phyloP scores from a whole-genome alignment of 2,329 filamentous ascomycete genomes.

The Aureobasidium sp. region DNA sequence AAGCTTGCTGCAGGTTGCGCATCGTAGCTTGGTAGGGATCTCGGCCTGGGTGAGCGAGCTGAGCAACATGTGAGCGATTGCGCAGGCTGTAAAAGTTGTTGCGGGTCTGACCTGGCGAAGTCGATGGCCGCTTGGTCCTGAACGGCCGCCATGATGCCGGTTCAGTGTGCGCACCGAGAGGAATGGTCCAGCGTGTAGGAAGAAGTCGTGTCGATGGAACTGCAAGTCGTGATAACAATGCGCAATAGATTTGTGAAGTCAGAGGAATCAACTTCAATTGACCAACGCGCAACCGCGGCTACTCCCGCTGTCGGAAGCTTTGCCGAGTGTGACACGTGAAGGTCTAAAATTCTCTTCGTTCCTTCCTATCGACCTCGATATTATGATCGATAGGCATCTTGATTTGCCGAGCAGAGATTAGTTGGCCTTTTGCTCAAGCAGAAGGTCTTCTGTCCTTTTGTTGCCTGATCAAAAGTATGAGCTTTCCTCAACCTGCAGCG shows the following conservation, averaged over 20 bases:
- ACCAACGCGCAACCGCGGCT: constrained; percentile 1
- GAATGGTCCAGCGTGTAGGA: not conserved
- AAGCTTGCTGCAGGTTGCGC: constrained; percentile 85
- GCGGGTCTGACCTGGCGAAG: constrained; percentile 23
- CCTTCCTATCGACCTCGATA: not conserved
- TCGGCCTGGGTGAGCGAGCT: constrained; percentile 75
- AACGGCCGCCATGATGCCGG: constrained; percentile 15
- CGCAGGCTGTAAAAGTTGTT: not conserved
- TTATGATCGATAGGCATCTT: not conserved
- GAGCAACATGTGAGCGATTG: constrained; percentile 18
- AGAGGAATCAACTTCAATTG: not conserved
- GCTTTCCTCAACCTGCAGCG: not conserved
- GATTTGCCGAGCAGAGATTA: not conserved
- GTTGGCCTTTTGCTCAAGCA: not conserved
- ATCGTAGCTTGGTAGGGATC: constrained; percentile 93
- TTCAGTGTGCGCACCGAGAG: not conserved
- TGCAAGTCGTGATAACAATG: not conserved
- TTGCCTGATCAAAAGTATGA: not conserved
- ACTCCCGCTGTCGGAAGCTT: not conserved
- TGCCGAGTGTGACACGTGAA: constrained; percentile 1
- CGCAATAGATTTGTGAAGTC: not conserved
- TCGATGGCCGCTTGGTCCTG: constrained; percentile 21
- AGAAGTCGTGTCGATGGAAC: not conserved
- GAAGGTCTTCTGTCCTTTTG: not conserved
- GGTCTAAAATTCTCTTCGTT: not conserved